Evolutionary conservation across 306 rosid genomes (phyloP).

Genomic region (Sphenostylis stenocarpa): DNA sequence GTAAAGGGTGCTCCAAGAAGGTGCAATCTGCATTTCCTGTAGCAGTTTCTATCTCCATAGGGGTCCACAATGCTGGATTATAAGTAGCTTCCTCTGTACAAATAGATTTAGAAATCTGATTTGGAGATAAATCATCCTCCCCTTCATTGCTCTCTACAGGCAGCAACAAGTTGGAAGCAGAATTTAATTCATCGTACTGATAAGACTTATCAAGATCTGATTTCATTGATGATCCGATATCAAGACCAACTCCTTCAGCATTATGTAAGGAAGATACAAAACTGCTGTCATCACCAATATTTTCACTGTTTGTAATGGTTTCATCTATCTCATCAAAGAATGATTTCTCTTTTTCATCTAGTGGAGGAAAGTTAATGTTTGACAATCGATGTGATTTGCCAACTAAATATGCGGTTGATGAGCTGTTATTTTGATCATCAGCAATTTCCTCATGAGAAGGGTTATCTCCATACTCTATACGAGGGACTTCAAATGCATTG

Average conservation of each 20-base stretch:
- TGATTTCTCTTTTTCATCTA: constrained; percentile 48
- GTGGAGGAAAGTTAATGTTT: constrained; percentile 36
- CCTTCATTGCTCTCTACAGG: constrained; percentile 34
- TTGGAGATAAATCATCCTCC: constrained; percentile 43
- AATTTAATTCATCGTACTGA: constrained; percentile 35
- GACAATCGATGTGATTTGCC: constrained; percentile 33
- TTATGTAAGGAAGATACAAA: constrained; percentile 64
- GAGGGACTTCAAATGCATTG: constrained; percentile 28
- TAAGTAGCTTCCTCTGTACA: constrained; percentile 36
- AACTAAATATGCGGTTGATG: constrained; percentile 39
- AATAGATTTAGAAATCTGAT: constrained; percentile 30
- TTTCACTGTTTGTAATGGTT: constrained; percentile 31
- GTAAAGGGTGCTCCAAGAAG: constrained; percentile 67
- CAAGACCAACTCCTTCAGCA: constrained; percentile 34
- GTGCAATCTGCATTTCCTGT: constrained; percentile 74
- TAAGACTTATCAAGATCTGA: constrained; percentile 32
- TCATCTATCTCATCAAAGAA: constrained; percentile 48
- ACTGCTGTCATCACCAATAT: constrained; percentile 43
- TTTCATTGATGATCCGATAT: constrained; percentile 34
- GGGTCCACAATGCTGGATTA: constrained; percentile 80
- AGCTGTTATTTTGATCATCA: constrained; percentile 33
- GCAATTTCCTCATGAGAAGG: constrained; percentile 12
- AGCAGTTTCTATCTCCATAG: constrained; percentile 77
- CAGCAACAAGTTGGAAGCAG: constrained; percentile 29
- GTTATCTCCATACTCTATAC: constrained; percentile 19